Base-by-base conservation (phyloP, 768 basidiomycete genomes). In the Tylopilus cervinicoccineus region DNA sequence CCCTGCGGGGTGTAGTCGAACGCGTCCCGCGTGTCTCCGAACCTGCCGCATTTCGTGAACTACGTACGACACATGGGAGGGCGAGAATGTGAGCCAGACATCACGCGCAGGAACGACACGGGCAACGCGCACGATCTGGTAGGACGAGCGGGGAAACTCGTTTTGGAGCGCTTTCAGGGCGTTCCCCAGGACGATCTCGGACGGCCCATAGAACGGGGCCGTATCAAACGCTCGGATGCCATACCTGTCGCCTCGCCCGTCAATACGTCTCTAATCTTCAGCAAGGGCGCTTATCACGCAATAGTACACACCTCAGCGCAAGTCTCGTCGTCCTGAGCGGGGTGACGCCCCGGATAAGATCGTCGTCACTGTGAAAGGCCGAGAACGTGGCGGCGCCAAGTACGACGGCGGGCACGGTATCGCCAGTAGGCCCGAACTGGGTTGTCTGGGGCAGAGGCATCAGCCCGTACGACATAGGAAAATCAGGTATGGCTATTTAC, bases 21-120 rank as follows among this genome's bases (percentile, higher is more conserved):
- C 36, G 74, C 70, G 2, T 70, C 67, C 16, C 59, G 60, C 22
- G 58, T 60, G 16, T 61, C 31, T 8, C 86, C 88, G 60, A 85
- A 88, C 29, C 91, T 78, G 20, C 92, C 92, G 51, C 86, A 88
- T 63, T 94, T 94, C 10, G 89, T 90, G 71, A 91, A 84, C 88
- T 92, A 14, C 12, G 8, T 29, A 34, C 31, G 44, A n/a, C n/a
- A n/a, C n/a, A n/a, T 6, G 34, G 19, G 17, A 9, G 4, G 9
- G 13, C 6, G 20, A 6, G 28, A n/a, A 12, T 3, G 12, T 19
- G 3, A 19, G 12, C n/a, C n/a, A n/a, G n/a, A n/a, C n/a, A n/a
- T n/a, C n/a, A n/a, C n/a, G n/a, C n/a, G n/a, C n/a, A n/a, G n/a
- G n/a, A n/a, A n/a, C n/a, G n/a, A n/a, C 23, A 13, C 19, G 5